Evolutionary conservation across 257 asterid species (phyloP).

Genomic region (Salvia splendens): DNA sequence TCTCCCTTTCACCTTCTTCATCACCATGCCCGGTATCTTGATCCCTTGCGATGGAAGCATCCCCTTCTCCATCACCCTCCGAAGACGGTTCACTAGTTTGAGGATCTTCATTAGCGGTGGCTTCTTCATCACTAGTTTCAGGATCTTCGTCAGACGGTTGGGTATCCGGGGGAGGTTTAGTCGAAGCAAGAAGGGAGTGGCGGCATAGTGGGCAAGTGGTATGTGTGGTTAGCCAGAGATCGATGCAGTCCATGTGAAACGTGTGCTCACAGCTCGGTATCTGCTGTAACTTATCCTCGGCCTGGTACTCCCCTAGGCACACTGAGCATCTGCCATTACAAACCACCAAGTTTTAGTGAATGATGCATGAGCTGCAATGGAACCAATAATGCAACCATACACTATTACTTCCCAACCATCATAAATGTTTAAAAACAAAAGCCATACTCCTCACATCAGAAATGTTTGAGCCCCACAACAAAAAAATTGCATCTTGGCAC

Average conservation of each 20-base stretch:
- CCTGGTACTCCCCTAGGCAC: conserved; percentile 76
- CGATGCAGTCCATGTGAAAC: conserved; percentile 83
- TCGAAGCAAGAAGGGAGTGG: conserved; percentile 56
- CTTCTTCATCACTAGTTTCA: background rate
- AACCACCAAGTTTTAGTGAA: conserved; percentile 6
- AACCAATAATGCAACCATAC: background rate
- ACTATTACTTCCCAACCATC: background rate
- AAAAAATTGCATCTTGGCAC: background rate
- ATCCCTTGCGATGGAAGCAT: conserved; percentile 26
- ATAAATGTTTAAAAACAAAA: background rate
- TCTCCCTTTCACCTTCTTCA: conserved; percentile 5
- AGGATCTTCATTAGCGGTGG: conserved; percentile 28
- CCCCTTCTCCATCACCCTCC: conserved; percentile 24
- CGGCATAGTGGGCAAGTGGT: conserved; percentile 91
- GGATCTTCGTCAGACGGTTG: conserved; percentile 29
- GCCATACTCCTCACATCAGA: no score
- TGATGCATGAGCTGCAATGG: background rate
- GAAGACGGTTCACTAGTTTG: conserved; percentile 39
- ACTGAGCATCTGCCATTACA: conserved; percentile 63
- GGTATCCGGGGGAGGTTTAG: conserved; percentile 34
- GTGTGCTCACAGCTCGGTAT: conserved; percentile 83
- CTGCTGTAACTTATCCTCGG: conserved; percentile 75
- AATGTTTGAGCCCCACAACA: background rate
- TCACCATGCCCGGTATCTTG: background rate
- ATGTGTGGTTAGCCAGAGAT: conserved; percentile 72